Evolutionary conservation across 139 green algal genomes (phyloP), one percentile per base, ranked within the genome.

Genomic region (Spirogloea muscicola): DNA sequence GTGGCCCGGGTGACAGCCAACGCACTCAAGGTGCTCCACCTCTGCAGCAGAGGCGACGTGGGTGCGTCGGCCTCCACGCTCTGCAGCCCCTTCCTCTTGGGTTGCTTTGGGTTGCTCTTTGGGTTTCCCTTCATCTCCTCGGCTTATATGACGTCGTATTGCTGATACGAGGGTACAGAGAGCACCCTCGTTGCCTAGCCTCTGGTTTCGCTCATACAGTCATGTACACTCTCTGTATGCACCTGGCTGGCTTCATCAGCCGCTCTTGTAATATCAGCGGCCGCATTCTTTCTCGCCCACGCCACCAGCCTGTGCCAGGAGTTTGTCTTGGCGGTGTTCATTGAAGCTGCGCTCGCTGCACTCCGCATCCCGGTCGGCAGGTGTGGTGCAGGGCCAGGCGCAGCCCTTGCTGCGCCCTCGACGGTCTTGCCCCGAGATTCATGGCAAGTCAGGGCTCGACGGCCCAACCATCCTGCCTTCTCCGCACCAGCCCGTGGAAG

Each of bases 381-480:
- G 33, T 33, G 91, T 97, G 25, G 86, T 92, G 0, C 41, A 68
- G 34, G 93, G 93, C 10, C 82, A 88, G 9, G 51, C 67, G 6
- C 87, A 69, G 49, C 92, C 93, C 0, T 76, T 98, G 38, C 62
- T 98, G 65, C 76, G 91, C 16, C 39, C 68, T 0, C 39, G 49
- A 40, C 43, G 59, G 36, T 57, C 86, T 1, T 98, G 92, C 69
- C 83, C 92, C 25, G 91, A 97, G 68, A 97, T 98, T 18, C 94
- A 98, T 61, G 94, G 94, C 1, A 82, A 92, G 3, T 87, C 72
- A 4, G 94, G 93, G 3, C 72, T 95, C 29, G 76, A 85, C 60
- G 68, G 60, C 38, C 38, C 49, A 21, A 39, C 43, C 18, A 63
- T 80, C 16, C 13, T 44, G 7, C 38, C 52, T 1, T 6, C 27